Evolutionary conservation across 2,329 filamentous ascomycete species (phyloP).

Genomic region (Colletotrichum lentis): DNA sequence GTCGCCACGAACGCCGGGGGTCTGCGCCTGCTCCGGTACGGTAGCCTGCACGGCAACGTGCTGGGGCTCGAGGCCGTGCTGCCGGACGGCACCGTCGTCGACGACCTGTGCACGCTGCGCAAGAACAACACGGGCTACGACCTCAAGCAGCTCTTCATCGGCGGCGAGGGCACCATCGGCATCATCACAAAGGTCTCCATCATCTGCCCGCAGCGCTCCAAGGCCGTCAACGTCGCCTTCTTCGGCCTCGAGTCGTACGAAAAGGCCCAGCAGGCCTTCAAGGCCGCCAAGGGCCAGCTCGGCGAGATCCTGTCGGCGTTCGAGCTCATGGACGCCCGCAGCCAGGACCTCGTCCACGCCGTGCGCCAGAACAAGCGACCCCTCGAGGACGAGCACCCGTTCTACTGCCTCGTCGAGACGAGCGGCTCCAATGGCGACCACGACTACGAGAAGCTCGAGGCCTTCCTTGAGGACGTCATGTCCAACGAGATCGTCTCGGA

Average conservation of each 20-base stretch:
- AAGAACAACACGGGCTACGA: slow-evolving; percentile 99
- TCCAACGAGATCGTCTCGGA: slow-evolving; percentile 84
- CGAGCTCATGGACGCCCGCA: slow-evolving; percentile 91
- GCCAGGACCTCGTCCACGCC: slow-evolving; percentile 77
- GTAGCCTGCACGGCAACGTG: slow-evolving; percentile 91
- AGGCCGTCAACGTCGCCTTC: slow-evolving; percentile 93
- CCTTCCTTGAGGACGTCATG: slow-evolving; percentile 93
- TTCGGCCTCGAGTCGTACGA: slow-evolving; percentile 92
- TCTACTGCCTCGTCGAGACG: slow-evolving; percentile 97
- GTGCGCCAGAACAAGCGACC: slow-evolving; percentile 82
- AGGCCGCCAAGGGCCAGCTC: slow-evolving; percentile 86
- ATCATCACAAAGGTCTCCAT: slow-evolving; percentile 92
- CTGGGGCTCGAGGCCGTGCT: slow-evolving; percentile 93
- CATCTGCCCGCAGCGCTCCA: slow-evolving; percentile 84
- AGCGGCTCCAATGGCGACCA: slow-evolving; percentile 94
- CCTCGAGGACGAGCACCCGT: slow-evolving; percentile 83
- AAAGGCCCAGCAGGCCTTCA: slow-evolving; percentile 84
- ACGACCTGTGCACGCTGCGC: slow-evolving; percentile 85
- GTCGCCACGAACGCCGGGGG: slow-evolving; percentile 96
- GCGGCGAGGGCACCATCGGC: slow-evolving; percentile 92
- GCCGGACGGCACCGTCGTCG: slow-evolving; percentile 88
- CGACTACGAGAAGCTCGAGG: slow-evolving; percentile 88
- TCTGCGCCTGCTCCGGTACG: slow-evolving; percentile 87
- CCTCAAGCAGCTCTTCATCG: slow-evolving; percentile 95
- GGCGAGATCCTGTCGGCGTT: slow-evolving; percentile 97